phyloP scores from a whole-genome alignment of 805 yeast species.

The Kazachstania bromeliacearum region DNA sequence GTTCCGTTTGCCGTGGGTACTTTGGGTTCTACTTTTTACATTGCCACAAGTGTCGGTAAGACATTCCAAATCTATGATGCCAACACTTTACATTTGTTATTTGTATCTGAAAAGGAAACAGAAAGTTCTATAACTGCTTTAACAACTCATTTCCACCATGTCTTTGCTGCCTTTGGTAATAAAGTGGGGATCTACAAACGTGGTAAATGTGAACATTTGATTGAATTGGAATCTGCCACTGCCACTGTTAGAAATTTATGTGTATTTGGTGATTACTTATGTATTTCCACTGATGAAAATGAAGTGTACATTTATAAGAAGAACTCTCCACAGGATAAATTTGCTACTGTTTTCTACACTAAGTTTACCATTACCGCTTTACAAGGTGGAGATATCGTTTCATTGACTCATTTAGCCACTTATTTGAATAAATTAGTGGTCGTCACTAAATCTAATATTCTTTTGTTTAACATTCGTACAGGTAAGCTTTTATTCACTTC shows the following conservation, averaged over 20 bases:
- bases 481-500: slow-evolving; percentile 60
- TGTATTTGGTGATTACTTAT: slow-evolving; percentile 70
- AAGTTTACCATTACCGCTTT: slow-evolving; percentile 46
- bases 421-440: slow-evolving; percentile 82
- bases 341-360: slow-evolving; percentile 58
- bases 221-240: slow-evolving; percentile 24
- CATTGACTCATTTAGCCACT: slow-evolving; percentile 69
- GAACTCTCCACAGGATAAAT: slow-evolving; percentile 29
- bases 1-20: slow-evolving; percentile 83
- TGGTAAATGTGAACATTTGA: slow-evolving; percentile 47
- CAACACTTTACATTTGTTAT: slow-evolving; percentile 70
- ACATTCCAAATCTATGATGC: slow-evolving; percentile 92
- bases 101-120: slow-evolving; percentile 77
- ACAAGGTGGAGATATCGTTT: slow-evolving; percentile 56
- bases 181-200: slow-evolving; percentile 71
- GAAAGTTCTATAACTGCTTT: slow-evolving; percentile 58
- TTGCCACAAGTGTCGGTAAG: slow-evolving; percentile 82
- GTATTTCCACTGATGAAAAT: slow-evolving; percentile 43
- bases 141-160: slow-evolving; percentile 74
- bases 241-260: slow-evolving; percentile 40
- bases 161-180: slow-evolving; percentile 66
- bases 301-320: slow-evolving; percentile 48
- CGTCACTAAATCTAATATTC: slow-evolving; percentile 57
- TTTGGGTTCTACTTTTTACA: slow-evolving; percentile 76
- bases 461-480: slow-evolving; percentile 66